Conservation (phyloP, 306 rosid species). For the Hippophae tibetana region DNA sequence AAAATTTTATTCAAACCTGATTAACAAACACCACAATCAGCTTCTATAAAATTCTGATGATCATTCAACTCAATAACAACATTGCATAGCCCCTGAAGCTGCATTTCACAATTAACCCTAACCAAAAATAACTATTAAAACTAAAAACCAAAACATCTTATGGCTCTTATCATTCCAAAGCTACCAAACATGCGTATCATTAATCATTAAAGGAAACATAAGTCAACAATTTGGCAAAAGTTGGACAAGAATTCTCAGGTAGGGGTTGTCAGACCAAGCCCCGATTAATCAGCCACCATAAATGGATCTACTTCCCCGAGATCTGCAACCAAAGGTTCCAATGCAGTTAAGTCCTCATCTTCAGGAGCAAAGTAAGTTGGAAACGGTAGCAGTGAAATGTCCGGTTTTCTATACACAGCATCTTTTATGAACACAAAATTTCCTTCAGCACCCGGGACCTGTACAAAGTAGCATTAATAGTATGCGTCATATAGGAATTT, state of each 20-base stretch:
- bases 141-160: too few relatives aligned
- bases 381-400: slow-evolving; percentile 62
- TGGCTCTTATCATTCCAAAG: too few relatives aligned
- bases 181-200: too few relatives aligned
- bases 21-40: too few relatives aligned
- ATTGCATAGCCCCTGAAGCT: too few relatives aligned
- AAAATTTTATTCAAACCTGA: too few relatives aligned
- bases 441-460: slow-evolving; percentile 96
- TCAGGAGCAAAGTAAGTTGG: slow-evolving; percentile 70
- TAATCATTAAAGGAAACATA: too few relatives aligned
- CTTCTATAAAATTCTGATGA: too few relatives aligned
- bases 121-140: too few relatives aligned
- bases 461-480: not conserved
- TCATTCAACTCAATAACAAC: too few relatives aligned
- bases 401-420: slow-evolving; percentile 63
- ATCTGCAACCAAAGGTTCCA: slow-evolving; percentile 71
- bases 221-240: slow-evolving; percentile 8
- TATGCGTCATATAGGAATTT: not conserved
- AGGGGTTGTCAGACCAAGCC: not conserved
- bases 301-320: slow-evolving; percentile 92
- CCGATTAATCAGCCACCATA: slow-evolving; percentile 56
- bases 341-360: slow-evolving; percentile 40
- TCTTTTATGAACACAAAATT: slow-evolving; percentile 87
- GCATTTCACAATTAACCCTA: too few relatives aligned
- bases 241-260: slow-evolving; percentile 4